Percentiles rank a stretch among this genome's conserved stretches.
Evolutionary conservation across 768 basidiomycete species (phyloP).

Genomic region (Panellus pusillus): DNA sequence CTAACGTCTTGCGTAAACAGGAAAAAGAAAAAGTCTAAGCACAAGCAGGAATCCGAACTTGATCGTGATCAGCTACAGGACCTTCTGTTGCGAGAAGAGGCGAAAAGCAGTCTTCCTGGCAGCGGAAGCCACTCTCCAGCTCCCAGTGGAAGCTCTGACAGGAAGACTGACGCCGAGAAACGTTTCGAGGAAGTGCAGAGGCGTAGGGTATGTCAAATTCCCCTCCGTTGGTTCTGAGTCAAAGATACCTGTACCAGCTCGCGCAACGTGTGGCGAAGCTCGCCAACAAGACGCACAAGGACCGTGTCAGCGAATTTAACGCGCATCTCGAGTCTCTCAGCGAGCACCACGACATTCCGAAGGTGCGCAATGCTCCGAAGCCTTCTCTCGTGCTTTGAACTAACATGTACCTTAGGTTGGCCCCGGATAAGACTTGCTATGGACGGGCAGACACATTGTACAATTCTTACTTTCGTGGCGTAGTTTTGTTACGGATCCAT

Average conservation of each 20-base stretch:
- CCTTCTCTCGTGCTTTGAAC: constrained; percentile 8
- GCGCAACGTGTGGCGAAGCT: constrained; percentile 71
- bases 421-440: constrained; percentile 64
- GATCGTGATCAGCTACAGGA: constrained; percentile 54
- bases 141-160: constrained; percentile 46
- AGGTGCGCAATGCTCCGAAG: constrained; percentile 46
- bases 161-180: constrained; percentile 84
- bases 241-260: constrained; percentile 45
- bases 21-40: constrained; percentile 85
- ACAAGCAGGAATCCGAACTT: constrained; percentile 49
- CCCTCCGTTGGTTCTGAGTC: constrained; percentile 13
- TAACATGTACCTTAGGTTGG: constrained; percentile 59
- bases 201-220: constrained; percentile 56
- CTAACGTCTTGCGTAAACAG: constrained; percentile 34
- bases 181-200: constrained; percentile 88
- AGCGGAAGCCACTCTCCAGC: constrained; percentile 66
- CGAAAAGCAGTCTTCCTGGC: constrained; percentile 45
- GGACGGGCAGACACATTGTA: not conserved
- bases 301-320: constrained; percentile 90
- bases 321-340: constrained; percentile 80
- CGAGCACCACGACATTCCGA: constrained; percentile 95
- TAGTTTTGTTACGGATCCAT: not conserved
- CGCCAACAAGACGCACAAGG: constrained; percentile 88
- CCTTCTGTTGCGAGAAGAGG: constrained; percentile 47
- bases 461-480: constrained; percentile 7